These are phyloP conservation scores for Xylaria sp. DNA, from an alignment of 2,329 filamentous ascomycete genomes.

Conservation along the genomic window DNA sequence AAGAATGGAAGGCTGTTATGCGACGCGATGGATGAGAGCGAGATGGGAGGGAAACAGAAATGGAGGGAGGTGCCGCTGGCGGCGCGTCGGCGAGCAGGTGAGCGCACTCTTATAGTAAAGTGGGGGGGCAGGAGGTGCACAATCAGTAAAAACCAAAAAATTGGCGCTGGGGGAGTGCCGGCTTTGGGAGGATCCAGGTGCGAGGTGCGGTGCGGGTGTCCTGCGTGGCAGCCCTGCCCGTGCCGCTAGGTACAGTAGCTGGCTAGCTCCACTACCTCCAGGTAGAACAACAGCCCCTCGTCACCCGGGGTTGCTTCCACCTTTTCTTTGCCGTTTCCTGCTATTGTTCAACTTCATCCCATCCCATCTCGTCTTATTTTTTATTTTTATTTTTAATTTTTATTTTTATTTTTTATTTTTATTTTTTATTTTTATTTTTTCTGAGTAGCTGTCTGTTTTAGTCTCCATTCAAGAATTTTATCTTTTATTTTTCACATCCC, in stretches of 20 bases:
- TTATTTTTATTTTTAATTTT: background rate
- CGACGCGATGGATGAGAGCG: conserved; percentile 46
- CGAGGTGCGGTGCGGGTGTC: conserved; percentile 15
- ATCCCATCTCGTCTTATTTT: background rate
- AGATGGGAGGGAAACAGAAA: conserved; percentile 50
- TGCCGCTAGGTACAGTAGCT: conserved; percentile 11
- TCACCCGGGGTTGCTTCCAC: background rate
- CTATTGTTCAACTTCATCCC: background rate
- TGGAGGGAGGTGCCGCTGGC: conserved; percentile 55
- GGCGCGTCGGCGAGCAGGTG: conserved; percentile 64
- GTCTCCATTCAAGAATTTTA: background rate
- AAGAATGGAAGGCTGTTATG: conserved; percentile 34
- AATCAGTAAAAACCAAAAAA: conserved; percentile 60
- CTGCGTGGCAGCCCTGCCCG: conserved; percentile 36
- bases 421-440: background rate
- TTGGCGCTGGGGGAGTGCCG: conserved; percentile 4
- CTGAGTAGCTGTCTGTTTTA: background rate
- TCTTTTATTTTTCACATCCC: background rate
- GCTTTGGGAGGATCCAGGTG: conserved; percentile 28
- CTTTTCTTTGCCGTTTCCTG: background rate
- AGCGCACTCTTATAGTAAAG: conserved; percentile 68
- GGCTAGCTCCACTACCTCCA: conserved; percentile 7
- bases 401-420: background rate
- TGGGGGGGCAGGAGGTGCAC: conserved; percentile 62
- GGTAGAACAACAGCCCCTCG: background rate